These are phyloP conservation scores for Penicillium sp. DNA, from an alignment of 2,329 filamentous ascomycete genomes.

Conservation along the genomic window DNA sequence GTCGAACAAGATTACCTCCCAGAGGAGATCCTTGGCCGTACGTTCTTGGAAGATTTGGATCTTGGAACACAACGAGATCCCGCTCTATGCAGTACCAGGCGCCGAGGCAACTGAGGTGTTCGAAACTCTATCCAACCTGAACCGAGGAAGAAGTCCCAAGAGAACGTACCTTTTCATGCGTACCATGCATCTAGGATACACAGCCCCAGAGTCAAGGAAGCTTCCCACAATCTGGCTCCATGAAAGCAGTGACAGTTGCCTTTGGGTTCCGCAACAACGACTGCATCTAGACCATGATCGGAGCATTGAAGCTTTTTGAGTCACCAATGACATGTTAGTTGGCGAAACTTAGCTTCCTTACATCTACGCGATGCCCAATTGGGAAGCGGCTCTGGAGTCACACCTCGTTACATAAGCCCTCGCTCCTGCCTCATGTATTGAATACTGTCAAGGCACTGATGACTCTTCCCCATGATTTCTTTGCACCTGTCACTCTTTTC, in stretches of 20 bases:
- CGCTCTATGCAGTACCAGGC: slow-evolving; percentile 47
- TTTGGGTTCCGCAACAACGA: background rate
- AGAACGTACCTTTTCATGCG: background rate
- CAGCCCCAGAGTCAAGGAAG: background rate
- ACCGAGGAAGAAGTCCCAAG: background rate
- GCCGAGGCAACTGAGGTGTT: background rate
- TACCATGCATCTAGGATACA: background rate
- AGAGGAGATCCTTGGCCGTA: slow-evolving; percentile 66
- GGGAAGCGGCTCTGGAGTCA: background rate
- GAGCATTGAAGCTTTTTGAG: background rate
- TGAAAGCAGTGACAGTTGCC: background rate
- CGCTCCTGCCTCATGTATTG: background rate
- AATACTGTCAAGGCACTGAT: background rate
- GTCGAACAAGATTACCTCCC: slow-evolving; percentile 92
- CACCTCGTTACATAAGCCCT: background rate
- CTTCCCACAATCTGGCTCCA: background rate
- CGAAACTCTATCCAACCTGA: background rate
- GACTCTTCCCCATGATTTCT: background rate
- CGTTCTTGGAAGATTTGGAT: slow-evolving; percentile 77
- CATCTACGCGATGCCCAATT: background rate
- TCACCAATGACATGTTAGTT: background rate
- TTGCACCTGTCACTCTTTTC: background rate
- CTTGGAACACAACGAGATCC: slow-evolving; percentile 77
- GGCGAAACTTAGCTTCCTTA: background rate
- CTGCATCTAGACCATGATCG: background rate